Conservation (phyloP, 768 basidiomycete species). For the Lactarius pseudohatsudake region DNA sequence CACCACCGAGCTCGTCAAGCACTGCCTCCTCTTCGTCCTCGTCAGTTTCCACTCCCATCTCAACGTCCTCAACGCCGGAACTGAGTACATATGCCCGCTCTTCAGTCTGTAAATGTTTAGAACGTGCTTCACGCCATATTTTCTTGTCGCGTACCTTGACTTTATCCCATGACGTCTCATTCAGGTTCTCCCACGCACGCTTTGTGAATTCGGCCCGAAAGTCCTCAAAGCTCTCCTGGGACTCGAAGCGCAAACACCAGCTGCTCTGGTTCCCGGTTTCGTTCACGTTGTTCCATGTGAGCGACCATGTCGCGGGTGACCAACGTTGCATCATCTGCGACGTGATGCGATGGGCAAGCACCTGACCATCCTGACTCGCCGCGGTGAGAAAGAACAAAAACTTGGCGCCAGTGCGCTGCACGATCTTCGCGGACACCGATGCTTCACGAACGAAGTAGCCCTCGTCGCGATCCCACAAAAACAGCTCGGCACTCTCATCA, state of each 20-base stretch:
- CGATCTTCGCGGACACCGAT: conserved; percentile 46
- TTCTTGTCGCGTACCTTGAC: conserved; percentile 56
- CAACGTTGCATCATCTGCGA: conserved; percentile 73
- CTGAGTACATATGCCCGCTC: conserved; percentile 84
- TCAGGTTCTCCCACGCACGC: conserved; percentile 78
- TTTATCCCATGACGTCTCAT: conserved; percentile 74
- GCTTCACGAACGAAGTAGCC: conserved; percentile 54
- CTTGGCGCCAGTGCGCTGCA: conserved; percentile 42
- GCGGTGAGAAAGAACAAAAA: conserved; percentile 64
- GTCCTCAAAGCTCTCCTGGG: conserved; percentile 51
- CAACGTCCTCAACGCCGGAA: conserved; percentile 77
- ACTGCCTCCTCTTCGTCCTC: conserved; percentile 79
- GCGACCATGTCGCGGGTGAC: conserved; percentile 59
- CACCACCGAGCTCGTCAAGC: conserved; percentile 66
- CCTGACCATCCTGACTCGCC: conserved; percentile 46
- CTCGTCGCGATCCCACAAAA: conserved; percentile 55
- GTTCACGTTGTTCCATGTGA: conserved; percentile 85
- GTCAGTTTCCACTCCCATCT: conserved; percentile 76
- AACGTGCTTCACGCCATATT: conserved; percentile 1
- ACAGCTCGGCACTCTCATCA: conserved; percentile 54
- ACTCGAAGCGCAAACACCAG: conserved; percentile 78
- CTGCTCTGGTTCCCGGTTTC: conserved; percentile 58
- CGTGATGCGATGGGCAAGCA: conserved; percentile 61
- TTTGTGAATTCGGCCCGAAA: conserved; percentile 67
- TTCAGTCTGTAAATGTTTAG: conserved; percentile 52